Evolutionary conservation across 371 early-diverging fungal genomes (phyloP), one percentile per base, ranked within the genome.

Genomic region (Apophysomyces trapeziformis): DNA sequence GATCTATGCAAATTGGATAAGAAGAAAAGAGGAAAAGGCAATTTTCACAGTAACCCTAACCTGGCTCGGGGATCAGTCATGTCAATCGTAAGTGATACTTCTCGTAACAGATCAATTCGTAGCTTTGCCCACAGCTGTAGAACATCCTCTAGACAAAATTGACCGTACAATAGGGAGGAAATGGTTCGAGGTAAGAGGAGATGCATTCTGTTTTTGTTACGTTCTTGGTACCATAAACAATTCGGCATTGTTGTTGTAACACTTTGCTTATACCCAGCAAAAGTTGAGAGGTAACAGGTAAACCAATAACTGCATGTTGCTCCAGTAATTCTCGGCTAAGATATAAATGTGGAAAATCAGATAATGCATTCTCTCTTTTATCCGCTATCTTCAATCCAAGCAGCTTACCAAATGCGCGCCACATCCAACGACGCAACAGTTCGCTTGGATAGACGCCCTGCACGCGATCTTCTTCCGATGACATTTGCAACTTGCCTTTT

Each of bases 111-210:
- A 26, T 64, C 59, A 9, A 43, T 45, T 7, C 64, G 64, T 14
- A 68, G 26, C 39, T 60, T 18, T 8, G 68, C 38, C 60, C 64
- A 58, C 2, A 68, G 38, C 5, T 64, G 59, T 50, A 63, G 39
- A 7, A 56, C 68, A 60, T 68, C 68, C 3, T 57, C 68, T 68
- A 16, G 45, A 9, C 21, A 13, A 38, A 7, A 45, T 41, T 41
- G 41, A 11, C 41, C 41, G 41, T 41, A 26, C 1, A 26, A 26
- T 1, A 26, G 2, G 32, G 2, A 26, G 32, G 32, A 26, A 26
- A 26, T 26, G 32, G 32, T 26, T 26, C 3, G 32, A 26, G 3
- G 2, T 26, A 26, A 26, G 32, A 26, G 32, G 32, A 26, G 32
- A 26, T 2, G 32, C 32, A 26, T 26, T 26, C 32, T 26, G 32